Evolutionary conservation across 2,329 filamentous ascomycete species (phyloP), one percentile per base, ranked within the genome.

Genomic region (Neurospora crassa): DNA sequence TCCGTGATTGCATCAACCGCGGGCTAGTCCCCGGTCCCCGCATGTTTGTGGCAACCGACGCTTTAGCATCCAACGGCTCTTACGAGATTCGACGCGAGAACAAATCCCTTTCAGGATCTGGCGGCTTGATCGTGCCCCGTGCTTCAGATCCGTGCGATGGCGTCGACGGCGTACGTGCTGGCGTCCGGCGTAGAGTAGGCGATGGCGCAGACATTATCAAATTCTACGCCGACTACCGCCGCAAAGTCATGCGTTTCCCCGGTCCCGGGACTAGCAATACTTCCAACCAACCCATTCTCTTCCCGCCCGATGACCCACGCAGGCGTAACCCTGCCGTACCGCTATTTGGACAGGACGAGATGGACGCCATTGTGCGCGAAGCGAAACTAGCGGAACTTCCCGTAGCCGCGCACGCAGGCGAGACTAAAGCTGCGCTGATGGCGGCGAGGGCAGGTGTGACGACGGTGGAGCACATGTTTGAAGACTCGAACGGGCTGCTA

Each of bases 1-100:
- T 88, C 3, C 82, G 86, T 11, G 84, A 88, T 76, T 82, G 83
- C 42, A 83, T 88, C 75, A 86, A 86, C 73, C 83, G 86, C 7
- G 86, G 85, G 5, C 75, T 88, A 12, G 83, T 82, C 1, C 84
- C 85, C 0, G 87, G 87, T 0, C 86, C 87, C 0, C 82, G 87
- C 2, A 80, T 88, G 47, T 87, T 87, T 76, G 86, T 88, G 40
- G 84, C 85, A 3, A 87, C 85, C 0, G 81, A 85, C 70, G 82
- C 81, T 24, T 78, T 88, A 14, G 84, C 85, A 5, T 83, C 81
- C 47, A 84, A 81, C 11, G 83, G 84, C 10, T 82, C 84, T 0
- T 88, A 86, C 74, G 85, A 84, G 74, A 76, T 83, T 18, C 81
- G 83, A 6, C 79, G 81, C 18, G 86, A 87, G 78, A 86, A 85